These are phyloP conservation scores for Paramyrothecium roridum DNA, from an alignment of 2,329 filamentous ascomycete genomes.

Conservation along the genomic window DNA sequence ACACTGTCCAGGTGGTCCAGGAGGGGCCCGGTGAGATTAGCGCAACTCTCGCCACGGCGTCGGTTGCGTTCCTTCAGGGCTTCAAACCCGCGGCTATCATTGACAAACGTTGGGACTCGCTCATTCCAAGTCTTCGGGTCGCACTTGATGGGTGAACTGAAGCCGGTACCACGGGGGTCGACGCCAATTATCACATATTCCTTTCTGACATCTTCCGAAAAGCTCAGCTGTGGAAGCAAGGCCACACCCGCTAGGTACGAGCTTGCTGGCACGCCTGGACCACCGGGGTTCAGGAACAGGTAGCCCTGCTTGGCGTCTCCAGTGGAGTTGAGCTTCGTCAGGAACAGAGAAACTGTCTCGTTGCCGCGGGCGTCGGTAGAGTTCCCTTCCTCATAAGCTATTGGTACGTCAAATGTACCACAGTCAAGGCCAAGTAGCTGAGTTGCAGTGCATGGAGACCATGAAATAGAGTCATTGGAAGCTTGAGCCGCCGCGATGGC, in stretches of 20 bases:
- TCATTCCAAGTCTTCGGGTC: conserved; percentile 24
- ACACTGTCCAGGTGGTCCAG: conserved; percentile 16
- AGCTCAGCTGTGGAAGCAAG: conserved; percentile 5
- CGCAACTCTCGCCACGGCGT: conserved; percentile 15
- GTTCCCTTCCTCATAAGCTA: conserved; percentile 12
- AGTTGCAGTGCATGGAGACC: neutral
- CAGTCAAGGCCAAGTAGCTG: conserved; percentile 13
- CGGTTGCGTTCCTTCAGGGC: conserved; percentile 10
- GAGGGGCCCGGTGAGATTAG: conserved; percentile 15
- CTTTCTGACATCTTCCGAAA: conserved; percentile 11
- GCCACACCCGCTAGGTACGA: neutral
- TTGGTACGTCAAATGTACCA: conserved; percentile 11
- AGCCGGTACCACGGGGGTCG: conserved; percentile 38
- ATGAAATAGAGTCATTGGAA: neutral
- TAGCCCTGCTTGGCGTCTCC: neutral
- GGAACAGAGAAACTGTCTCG: neutral
- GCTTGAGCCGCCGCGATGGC: no score
- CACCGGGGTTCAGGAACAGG: conserved; percentile 17
- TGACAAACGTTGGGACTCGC: conserved; percentile 5
- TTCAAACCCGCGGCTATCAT: conserved; percentile 3
- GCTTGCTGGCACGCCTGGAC: conserved; percentile 12
- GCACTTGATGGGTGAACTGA: conserved; percentile 35
- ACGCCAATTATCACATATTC: conserved; percentile 40
- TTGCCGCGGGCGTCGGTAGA: conserved; percentile 5
- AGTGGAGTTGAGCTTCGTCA: conserved; percentile 2